phyloP scores from a whole-genome alignment of 169 alveolate genomes.

The Eimeria sp. region DNA sequence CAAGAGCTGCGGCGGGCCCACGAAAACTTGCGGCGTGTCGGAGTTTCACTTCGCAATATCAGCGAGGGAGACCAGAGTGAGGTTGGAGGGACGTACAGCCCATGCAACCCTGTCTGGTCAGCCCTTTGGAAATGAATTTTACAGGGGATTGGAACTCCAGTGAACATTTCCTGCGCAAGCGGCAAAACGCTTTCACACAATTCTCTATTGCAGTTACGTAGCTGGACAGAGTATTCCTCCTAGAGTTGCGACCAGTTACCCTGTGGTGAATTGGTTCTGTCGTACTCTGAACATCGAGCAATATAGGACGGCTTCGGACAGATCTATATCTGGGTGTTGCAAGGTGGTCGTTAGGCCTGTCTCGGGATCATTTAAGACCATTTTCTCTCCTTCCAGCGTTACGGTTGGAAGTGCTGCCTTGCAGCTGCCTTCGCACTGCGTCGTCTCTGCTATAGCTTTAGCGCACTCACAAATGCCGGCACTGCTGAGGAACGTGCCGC shows the following conservation, averaged over 20 bases:
- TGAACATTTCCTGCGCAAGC: constrained; percentile 17
- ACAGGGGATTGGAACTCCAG: constrained; percentile 55
- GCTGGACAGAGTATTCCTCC: neutral
- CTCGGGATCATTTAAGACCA: neutral
- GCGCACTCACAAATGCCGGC: constrained; percentile 81
- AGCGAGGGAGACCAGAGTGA: constrained; percentile 62
- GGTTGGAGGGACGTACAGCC: constrained; percentile 59
- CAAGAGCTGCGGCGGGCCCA: constrained; percentile 61
- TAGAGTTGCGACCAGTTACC: neutral
- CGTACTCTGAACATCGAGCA: constrained; percentile 65
- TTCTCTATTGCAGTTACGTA: neutral
- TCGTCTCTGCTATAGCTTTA: constrained; percentile 41
- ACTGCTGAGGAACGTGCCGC: constrained; percentile 58
- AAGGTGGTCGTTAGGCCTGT: constrained; percentile 15
- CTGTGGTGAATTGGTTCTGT: neutral
- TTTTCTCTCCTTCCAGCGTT: constrained; percentile 17
- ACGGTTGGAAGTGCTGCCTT: constrained; percentile 56
- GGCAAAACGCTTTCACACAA: neutral
- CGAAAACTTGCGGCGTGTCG: neutral
- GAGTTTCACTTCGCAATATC: neutral
- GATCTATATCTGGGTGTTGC: constrained; percentile 40
- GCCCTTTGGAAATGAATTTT: constrained; percentile 50
- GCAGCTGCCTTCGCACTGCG: constrained; percentile 76
- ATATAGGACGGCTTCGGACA: constrained; percentile 3
- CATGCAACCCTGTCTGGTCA: constrained; percentile 47